These are phyloP conservation scores for Naematelia encephala DNA, from an alignment of 768 basidiomycete species.

Conservation along the genomic window DNA sequence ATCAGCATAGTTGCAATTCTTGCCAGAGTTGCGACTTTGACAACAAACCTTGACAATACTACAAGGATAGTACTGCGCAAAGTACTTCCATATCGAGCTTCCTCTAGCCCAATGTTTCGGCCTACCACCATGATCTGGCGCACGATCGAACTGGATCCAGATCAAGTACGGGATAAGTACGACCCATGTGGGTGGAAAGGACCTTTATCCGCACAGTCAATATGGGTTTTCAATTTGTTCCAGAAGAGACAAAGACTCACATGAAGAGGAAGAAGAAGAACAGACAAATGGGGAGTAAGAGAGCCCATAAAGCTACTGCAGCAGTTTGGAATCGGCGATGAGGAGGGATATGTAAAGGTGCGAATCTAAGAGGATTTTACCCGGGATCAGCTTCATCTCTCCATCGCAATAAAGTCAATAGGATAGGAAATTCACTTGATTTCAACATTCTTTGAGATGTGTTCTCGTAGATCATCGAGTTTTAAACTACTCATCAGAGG, in stretches of 20 bases:
- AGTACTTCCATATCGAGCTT: conserved; percentile 74
- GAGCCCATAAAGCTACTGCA: conserved; percentile 82
- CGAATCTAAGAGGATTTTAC: conserved; percentile 57
- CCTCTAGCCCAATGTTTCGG: conserved; percentile 71
- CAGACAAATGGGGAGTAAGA: conserved; percentile 66
- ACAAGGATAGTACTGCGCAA: conserved; percentile 60
- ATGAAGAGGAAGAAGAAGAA: conserved; percentile 74
- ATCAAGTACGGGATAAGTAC: conserved; percentile 69
- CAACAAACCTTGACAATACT: conserved; percentile 55
- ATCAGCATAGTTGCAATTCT: conserved; percentile 6
- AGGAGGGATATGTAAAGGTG: conserved; percentile 77
- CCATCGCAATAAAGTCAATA: not conserved
- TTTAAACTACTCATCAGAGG: conserved; percentile 32
- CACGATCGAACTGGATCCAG: conserved; percentile 74
- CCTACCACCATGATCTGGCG: conserved; percentile 69
- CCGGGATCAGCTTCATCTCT: not conserved
- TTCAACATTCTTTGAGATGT: conserved; percentile 38
- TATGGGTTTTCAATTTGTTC: too few species aligned
- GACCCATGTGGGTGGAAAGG: conserved; percentile 85
- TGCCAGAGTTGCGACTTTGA: not conserved
- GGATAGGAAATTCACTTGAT: conserved; percentile 33
- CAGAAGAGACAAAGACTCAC: conserved; percentile 56
- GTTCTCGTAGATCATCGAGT: conserved; percentile 34
- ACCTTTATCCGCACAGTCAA: too few species aligned
- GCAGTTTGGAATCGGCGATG: conserved; percentile 84